Base-by-base conservation (phyloP, 768 basidiomycete genomes). In the Pisolithus albus region DNA sequence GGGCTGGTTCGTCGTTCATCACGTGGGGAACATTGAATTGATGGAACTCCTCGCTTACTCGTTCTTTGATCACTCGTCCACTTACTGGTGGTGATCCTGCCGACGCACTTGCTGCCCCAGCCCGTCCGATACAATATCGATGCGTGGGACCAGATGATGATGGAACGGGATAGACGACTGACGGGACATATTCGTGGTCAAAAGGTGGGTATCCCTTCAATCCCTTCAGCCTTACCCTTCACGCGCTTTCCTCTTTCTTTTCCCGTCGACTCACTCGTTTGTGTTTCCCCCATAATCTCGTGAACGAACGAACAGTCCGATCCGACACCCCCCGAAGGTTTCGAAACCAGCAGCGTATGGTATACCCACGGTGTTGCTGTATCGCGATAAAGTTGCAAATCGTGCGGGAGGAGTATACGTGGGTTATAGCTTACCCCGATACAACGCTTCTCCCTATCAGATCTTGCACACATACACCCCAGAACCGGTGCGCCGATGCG, bases 71-170 rank as follows among this genome's bases (percentile, higher is more conserved):
- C 34, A 34, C 13, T 34, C 13, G 11, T 15, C 34, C 34, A 11
- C 34, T 34, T 34, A 15, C 13, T 34, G 34, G 34, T 15, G 34
- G 34, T 34, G 34, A 34, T 34, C 13, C 13, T 15, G 11, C 34
- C 13, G 34, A 15, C 34, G 11, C 13, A 13, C 34, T 34, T 13
- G 34, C 11, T 11, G 13, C 13, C 13, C 34, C 54, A 95, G 92
- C 84, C 87, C 49, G 79, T 88, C 30, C 81, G 95, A 46, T 94
- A 93, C 62, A 78, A 82, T 48, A 64, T 95, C 32, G 95, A 97
- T 63, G 69, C 78, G 19, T 98, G 92, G 92, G 95, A 98, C 55
- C 79, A 88, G 49, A 90, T 89, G 87, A 91, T 98, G 92, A 92
- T 97, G 85, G 81, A 84, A 62, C 77, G 95, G 51, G 95, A 98